Base-by-base conservation (phyloP, 495 filamentous ascomycete species). In the Aspergillus bridgeri region DNA sequence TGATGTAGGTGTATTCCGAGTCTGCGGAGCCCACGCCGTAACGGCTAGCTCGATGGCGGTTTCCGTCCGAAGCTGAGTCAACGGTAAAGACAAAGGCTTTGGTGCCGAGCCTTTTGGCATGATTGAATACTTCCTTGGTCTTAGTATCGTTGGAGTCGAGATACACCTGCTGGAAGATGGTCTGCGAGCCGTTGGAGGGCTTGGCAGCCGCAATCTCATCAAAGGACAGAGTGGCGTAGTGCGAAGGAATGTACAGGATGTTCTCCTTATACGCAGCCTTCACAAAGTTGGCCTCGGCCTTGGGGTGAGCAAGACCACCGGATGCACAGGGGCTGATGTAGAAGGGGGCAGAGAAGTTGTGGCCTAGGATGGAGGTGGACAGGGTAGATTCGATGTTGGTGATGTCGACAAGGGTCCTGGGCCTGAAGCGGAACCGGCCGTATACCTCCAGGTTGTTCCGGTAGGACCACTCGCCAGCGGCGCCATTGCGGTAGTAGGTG, bases 261-360 rank as follows among this genome's bases (percentile, higher is more conserved):
- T 69, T 57, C 24, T 63, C 69, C 3, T 59, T 59, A 9, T 63
- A 66, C 11, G 76, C 72, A 7, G 67, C 67, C 55, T 60, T 51
- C 38, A 62, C 69, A 1, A 79, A 60, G 23, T 73, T 73, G 25
- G 64, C 55, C 57, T 79, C 76, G 0, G 54, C 74, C 7, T 67
- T 58, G 7, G 54, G 53, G 56, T 74, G 64, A 5, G 69, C 75
- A 42, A 73, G 72, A 1, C 60, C 68, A 5, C 64, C 75, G 15
- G 65, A 61, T 23, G 75, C 67, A 8, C 61, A 63, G 0, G 75
- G 75, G 24, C 65, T 67, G 47, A 79, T 76, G 62, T 74, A 79
- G 60, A 79, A 75, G 9, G 75, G 75, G 4, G 71, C 66, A 7
- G 65, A 64, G 58, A 77, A 76, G 59, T 73, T 69, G 57, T 77